A percentile compares a stretch with the other conserved stretches of the same genome.
These are phyloP conservation scores for Fusarium aywerte DNA, from an alignment of 2,329 filamentous ascomycete genomes.

Conservation along the genomic window DNA sequence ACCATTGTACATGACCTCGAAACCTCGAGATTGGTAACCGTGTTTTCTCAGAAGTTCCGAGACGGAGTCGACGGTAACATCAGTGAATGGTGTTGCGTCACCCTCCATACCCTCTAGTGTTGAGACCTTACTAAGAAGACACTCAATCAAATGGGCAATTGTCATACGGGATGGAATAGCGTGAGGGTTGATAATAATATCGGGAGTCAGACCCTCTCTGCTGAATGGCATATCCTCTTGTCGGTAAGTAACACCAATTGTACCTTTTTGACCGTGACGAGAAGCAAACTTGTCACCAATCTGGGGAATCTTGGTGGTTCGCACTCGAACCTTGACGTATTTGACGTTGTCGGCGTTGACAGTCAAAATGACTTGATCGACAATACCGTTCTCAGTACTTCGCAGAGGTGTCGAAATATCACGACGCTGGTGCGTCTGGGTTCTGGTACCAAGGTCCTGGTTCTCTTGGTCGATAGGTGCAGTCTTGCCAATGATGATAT, in stretches of 20 bases:
- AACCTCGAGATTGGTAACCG: constrained; percentile 96
- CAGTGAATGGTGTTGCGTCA: constrained; percentile 97
- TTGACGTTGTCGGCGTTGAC: constrained; percentile 94
- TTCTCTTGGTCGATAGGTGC: constrained; percentile 92
- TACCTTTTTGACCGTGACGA: constrained; percentile 98
- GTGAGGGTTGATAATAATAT: constrained; percentile 99
- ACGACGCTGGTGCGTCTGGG: constrained; percentile 88
- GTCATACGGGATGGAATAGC: constrained; percentile 99
- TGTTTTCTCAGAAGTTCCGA: constrained; percentile 86
- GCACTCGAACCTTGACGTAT: constrained; percentile 96
- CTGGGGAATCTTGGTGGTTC: constrained; percentile 97
- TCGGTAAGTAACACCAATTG: constrained; percentile 97
- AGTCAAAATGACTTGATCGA: constrained; percentile 92
- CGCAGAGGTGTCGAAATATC: constrained; percentile 95
- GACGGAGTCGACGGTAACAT: constrained; percentile 94
- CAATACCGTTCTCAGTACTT: constrained; percentile 95
- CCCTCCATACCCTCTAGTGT: constrained; percentile 94
- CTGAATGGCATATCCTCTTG: constrained; percentile 99
- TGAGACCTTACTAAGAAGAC: constrained; percentile 94
- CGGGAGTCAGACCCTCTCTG: constrained; percentile 87
- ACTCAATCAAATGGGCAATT: constrained; percentile 99
- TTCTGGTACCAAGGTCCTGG: constrained; percentile 92
- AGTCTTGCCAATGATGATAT: constrained; percentile 99
- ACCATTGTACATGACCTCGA: constrained; percentile 99
- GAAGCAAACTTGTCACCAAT: constrained; percentile 99